Conservation (phyloP, 305 asterid genomes). For the Fraxinus latifolia region DNA sequence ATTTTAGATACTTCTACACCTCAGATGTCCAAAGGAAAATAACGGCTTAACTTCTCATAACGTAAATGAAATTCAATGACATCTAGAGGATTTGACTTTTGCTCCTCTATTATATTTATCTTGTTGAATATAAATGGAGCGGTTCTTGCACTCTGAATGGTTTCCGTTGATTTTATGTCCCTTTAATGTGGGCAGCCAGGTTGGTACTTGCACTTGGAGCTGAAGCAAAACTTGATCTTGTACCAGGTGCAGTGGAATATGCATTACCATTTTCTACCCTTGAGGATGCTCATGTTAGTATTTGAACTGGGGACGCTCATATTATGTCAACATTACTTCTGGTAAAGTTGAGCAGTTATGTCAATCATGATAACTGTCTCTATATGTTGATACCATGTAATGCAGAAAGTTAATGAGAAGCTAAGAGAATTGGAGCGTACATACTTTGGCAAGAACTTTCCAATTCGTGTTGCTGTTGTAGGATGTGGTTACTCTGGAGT, state of each 20-base stretch:
- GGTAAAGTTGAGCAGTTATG: conserved; percentile 12
- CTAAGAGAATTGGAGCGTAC: conserved; percentile 61
- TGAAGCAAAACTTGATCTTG: conserved; percentile 75
- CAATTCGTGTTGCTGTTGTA: conserved; percentile 72
- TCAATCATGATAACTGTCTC: conserved; percentile 13
- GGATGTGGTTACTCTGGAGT: conserved; percentile 98
- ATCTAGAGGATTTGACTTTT: conserved; percentile 9
- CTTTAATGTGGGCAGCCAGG: conserved; percentile 81
- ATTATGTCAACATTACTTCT: conserved; percentile 8
- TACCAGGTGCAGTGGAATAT: conserved; percentile 80
- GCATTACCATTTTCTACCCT: conserved; percentile 92
- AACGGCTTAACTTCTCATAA: background rate
- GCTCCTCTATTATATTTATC: background rate
- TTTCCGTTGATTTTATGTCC: conserved; percentile 32
- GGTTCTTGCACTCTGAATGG: conserved; percentile 20
- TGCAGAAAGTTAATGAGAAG: conserved; percentile 77
- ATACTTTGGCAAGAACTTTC: conserved; percentile 62
- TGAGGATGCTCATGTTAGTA: conserved; percentile 84
- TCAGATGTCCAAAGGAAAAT: conserved; percentile 16
- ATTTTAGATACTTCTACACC: background rate
- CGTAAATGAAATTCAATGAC: background rate
- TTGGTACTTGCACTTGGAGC: conserved; percentile 97
- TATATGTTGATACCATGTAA: conserved; percentile 18
- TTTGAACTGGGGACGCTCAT: conserved; percentile 19
- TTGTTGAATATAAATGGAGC: conserved; percentile 9